A percentile compares a stretch with the other conserved stretches of the same genome.
phyloP scores from a whole-genome alignment of 1,284 basidiomycete genomes.

The Apiotrichum sp. region DNA sequence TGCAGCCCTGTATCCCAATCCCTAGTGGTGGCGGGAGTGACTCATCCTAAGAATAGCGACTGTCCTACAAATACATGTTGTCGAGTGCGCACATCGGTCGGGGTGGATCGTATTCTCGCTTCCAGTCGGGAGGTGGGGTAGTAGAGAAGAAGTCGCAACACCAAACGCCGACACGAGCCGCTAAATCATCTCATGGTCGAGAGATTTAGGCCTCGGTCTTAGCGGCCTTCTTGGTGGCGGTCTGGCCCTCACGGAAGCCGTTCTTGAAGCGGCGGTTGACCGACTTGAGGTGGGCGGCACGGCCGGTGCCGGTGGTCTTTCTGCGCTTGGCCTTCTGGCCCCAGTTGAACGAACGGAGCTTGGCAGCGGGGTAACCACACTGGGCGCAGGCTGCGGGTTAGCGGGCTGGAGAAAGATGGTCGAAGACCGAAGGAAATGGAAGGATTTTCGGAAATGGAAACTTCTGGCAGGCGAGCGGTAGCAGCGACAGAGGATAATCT shows the following conservation, averaged over 20 bases:
- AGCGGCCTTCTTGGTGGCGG: conserved; percentile 51
- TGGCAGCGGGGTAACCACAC: conserved; percentile 94
- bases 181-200: neutral
- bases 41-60: too few species aligned
- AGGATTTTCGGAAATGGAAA: too few species aligned
- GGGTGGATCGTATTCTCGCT: neutral
- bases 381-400: conserved; percentile 70
- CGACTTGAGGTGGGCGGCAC: conserved; percentile 90
- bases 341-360: conserved; percentile 95
- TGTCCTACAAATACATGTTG: too few species aligned
- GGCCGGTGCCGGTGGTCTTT: conserved; percentile 93
- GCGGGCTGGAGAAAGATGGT: neutral
- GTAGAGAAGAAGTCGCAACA: neutral
- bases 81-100: neutral
- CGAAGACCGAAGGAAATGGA: too few species aligned
- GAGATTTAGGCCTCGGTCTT: conserved; percentile 36
- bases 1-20: neutral
- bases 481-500: too few species aligned
- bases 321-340: conserved; percentile 97
- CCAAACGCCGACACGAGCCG: too few species aligned
- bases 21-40: neutral
- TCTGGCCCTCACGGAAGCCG: conserved; percentile 72
- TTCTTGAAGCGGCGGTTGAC: conserved; percentile 96
- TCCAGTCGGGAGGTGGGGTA: neutral
- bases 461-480: too few species aligned